These are phyloP conservation scores for Tulasnella sp. DNA, from an alignment of 768 basidiomycete species.

Conservation along the genomic window DNA sequence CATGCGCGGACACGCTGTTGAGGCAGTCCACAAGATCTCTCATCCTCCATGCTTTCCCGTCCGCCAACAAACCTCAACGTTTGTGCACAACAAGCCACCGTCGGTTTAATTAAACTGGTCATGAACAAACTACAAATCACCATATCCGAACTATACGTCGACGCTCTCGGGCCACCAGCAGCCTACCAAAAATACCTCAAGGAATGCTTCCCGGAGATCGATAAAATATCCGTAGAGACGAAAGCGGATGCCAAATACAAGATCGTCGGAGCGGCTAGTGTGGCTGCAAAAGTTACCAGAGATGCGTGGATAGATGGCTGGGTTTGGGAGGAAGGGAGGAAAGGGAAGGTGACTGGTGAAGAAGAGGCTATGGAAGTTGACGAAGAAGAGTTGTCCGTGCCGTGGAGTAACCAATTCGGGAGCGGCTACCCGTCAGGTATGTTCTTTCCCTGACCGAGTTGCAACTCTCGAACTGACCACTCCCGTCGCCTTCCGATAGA, in stretches of 20 bases:
- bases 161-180: conserved; percentile 81
- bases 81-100: conserved; percentile 83
- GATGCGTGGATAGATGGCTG: conserved; percentile 85
- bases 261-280: conserved; percentile 93
- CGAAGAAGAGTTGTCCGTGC: conserved; percentile 9
- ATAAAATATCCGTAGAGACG: conserved; percentile 71
- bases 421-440: conserved; percentile 89
- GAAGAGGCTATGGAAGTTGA: conserved; percentile 19
- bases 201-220: conserved; percentile 68
- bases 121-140: conserved; percentile 68
- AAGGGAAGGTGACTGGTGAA: conserved; percentile 2
- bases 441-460: conserved; percentile 20
- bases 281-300: conserved; percentile 95
- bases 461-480: background rate
- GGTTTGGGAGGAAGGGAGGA: conserved; percentile 60
- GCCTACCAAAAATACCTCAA: conserved; percentile 82
- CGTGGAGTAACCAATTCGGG: conserved; percentile 40
- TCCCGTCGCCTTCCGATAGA: conserved; percentile 41
- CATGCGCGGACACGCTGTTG: background rate
- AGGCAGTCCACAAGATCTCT: conserved; percentile 81
- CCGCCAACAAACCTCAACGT: conserved; percentile 82
- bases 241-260: conserved; percentile 97
- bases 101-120: conserved; percentile 78
- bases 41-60: conserved; percentile 77
- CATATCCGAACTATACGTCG: conserved; percentile 72